Evolutionary conservation across 1,284 basidiomycete species (phyloP).

Genomic region (Moesziomyces sp.): DNA sequence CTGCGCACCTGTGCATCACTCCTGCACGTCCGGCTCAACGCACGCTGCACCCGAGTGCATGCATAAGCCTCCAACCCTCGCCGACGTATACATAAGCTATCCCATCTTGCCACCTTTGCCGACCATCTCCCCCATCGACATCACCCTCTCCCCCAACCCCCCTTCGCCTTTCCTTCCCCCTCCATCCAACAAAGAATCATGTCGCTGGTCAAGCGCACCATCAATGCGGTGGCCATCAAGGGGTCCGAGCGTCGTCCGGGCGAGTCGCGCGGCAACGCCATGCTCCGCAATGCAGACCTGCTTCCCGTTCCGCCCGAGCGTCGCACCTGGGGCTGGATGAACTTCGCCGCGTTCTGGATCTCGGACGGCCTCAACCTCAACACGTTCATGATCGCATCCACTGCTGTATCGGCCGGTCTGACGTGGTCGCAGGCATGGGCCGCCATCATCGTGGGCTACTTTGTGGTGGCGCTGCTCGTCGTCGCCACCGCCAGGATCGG

Average conservation of each 20-base stretch:
- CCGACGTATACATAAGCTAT: no score
- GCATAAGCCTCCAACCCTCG: no score
- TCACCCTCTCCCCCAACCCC: background rate
- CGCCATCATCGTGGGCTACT: conserved; percentile 74
- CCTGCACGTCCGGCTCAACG: no score
- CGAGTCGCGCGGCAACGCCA: conserved; percentile 30
- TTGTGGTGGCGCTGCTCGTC: conserved; percentile 78
- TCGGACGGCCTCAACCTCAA: conserved; percentile 60
- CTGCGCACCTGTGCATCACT: no score
- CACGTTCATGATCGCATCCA: conserved; percentile 51
- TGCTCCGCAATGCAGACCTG: conserved; percentile 56
- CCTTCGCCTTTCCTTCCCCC: background rate
- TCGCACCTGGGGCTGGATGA: conserved; percentile 50
- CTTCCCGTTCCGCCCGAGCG: conserved; percentile 51
- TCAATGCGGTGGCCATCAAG: conserved; percentile 35
- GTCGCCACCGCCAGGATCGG: conserved; percentile 83
- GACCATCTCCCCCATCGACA: background rate
- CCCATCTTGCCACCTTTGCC: no score
- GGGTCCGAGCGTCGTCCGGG: conserved; percentile 40
- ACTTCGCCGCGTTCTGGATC: conserved; percentile 62
- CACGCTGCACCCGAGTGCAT: no score
- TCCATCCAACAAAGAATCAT: conserved; percentile 8
- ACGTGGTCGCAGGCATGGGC: conserved; percentile 59
- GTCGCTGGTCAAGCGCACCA: conserved; percentile 28
- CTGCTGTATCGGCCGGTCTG: conserved; percentile 46